Evolutionary conservation across 1,139 yeast genomes (phyloP).

Genomic region (Sugiyamaella grinbergsii): DNA sequence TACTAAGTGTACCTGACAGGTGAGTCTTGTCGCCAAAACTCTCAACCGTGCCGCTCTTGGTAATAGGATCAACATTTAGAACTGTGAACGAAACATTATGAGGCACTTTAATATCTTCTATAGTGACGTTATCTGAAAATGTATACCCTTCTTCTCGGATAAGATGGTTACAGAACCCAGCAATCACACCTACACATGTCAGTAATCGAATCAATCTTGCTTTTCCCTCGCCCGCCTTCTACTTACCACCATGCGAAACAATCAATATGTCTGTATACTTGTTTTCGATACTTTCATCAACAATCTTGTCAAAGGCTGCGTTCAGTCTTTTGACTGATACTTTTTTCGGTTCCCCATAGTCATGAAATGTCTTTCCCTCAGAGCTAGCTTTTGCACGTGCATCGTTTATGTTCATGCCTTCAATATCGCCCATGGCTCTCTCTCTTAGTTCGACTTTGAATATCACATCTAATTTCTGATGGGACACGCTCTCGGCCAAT

Average conservation of each 20-base stretch:
- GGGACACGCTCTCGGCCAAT: slow-evolving; percentile 18
- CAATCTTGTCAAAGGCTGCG: slow-evolving; percentile 50
- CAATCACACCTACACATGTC: slow-evolving; percentile 50
- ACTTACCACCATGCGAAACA: slow-evolving; percentile 78
- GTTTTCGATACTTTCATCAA: slow-evolving; percentile 45
- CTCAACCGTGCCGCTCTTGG: slow-evolving; percentile 28
- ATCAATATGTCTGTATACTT: slow-evolving; percentile 55
- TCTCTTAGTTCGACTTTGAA: slow-evolving; percentile 60
- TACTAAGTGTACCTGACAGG: slow-evolving; percentile 19
- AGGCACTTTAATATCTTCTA: slow-evolving; percentile 58
- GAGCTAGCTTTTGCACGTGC: slow-evolving; percentile 60
- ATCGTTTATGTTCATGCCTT: slow-evolving; percentile 70
- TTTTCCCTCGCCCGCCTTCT: not conserved
- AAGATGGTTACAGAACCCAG: slow-evolving; percentile 54
- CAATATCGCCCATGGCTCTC: slow-evolving; percentile 75
- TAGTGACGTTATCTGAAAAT: slow-evolving; percentile 46
- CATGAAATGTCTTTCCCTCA: slow-evolving; percentile 50
- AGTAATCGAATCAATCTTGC: not conserved
- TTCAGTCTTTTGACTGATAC: slow-evolving; percentile 55
- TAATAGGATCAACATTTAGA: slow-evolving; percentile 46
- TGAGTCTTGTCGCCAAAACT: slow-evolving; percentile 35
- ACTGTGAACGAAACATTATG: slow-evolving; percentile 73
- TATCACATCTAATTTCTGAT: slow-evolving; percentile 13
- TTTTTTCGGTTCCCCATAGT: slow-evolving; percentile 57
- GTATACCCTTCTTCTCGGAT: slow-evolving; percentile 45